Evolutionary conservation across 139 green algal species (phyloP).

Genomic region (Chlorella sp.): DNA sequence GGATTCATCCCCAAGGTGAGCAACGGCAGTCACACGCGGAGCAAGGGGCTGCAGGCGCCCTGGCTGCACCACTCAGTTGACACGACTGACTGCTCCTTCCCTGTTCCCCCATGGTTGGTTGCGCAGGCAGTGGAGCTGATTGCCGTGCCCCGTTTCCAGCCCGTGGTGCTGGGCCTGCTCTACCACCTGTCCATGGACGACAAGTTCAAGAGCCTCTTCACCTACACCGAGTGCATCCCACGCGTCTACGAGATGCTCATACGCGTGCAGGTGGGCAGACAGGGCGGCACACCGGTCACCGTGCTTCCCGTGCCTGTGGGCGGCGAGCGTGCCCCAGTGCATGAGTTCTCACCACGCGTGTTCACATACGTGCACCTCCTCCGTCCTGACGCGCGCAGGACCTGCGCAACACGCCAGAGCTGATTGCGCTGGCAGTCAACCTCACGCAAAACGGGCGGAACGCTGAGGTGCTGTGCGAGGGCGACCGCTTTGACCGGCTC

Average conservation of each 20-base stretch:
- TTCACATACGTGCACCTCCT: no score
- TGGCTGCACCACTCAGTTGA: no score
- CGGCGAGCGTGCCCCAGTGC: no score
- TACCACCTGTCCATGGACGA: conserved; percentile 83
- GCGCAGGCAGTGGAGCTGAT: conserved; percentile 58
- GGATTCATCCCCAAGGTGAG: conserved; percentile 70
- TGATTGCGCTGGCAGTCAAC: conserved; percentile 81
- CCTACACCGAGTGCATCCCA: conserved; percentile 56
- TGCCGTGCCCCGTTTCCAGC: conserved; percentile 34
- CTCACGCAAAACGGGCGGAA: conserved; percentile 65
- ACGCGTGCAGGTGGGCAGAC: conserved; percentile 30
- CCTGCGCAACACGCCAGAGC: conserved; percentile 57
- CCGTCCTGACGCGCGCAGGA: conserved; percentile 23
- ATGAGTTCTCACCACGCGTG: no score
- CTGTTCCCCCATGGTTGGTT: no score
- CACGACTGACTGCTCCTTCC: no score
- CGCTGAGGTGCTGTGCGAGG: conserved; percentile 64
- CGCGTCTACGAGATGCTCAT: conserved; percentile 56
- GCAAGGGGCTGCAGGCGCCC: no score
- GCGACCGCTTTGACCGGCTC: conserved; percentile 57
- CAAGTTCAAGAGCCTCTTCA: conserved; percentile 71
- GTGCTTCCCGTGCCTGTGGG: no score
- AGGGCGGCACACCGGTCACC: no score
- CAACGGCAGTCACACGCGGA: no score
- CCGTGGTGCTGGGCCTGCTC: conserved; percentile 69